These are phyloP conservation scores for Nymphaea thermarum DNA, from an alignment of 164 flowering plant genomes.

Conservation along the genomic window DNA sequence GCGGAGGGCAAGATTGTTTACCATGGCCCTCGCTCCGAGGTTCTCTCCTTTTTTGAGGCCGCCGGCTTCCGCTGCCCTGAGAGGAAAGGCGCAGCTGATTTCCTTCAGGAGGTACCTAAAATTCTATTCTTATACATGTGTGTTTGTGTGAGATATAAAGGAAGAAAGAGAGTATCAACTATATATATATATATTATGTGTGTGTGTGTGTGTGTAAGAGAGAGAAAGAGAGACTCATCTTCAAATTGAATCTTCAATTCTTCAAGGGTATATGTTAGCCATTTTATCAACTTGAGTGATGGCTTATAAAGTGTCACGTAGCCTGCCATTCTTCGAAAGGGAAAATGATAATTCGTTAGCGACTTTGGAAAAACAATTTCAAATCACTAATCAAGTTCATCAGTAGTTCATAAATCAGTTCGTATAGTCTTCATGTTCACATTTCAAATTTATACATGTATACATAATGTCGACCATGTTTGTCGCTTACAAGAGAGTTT, in stretches of 20 bases:
- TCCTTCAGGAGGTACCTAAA: constrained; percentile 33
- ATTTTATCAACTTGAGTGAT: no score
- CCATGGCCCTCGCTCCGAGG: constrained; percentile 32
- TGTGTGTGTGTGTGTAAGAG: no score
- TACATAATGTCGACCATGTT: background rate
- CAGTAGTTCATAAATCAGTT: background rate
- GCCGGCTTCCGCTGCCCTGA: constrained; percentile 47
- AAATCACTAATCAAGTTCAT: background rate
- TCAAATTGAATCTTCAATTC: no score
- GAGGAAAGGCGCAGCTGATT: constrained; percentile 45
- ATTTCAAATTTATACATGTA: no score
- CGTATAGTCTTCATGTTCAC: background rate
- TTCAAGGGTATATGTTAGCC: no score
- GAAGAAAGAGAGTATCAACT: no score
- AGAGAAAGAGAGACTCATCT: no score
- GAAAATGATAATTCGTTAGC: no score
- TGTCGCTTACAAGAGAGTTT: background rate
- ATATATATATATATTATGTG: no score
- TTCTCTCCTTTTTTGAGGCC: constrained; percentile 32
- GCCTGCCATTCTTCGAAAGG: no score
- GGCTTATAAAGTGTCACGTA: no score
- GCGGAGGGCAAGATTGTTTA: constrained; percentile 40
- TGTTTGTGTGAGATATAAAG: no score
- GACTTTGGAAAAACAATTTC: background rate
- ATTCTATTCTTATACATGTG: background rate